Evolutionary conservation across 1,139 yeast genomes (phyloP).

Genomic region (Magnusiomyces sp.): DNA sequence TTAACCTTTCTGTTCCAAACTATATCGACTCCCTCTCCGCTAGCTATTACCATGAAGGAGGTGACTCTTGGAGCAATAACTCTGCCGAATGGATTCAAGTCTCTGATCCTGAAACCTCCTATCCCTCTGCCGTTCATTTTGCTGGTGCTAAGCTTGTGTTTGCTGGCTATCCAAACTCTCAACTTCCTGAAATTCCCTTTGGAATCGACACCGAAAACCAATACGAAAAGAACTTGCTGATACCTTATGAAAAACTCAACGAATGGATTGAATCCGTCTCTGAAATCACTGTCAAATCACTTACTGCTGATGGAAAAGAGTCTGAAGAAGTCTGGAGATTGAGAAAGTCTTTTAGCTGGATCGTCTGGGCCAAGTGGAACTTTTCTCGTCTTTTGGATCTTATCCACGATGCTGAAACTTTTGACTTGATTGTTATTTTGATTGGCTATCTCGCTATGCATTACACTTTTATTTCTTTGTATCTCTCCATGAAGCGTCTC

Average conservation of each 20-base stretch:
- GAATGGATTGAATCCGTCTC: constrained; percentile 33
- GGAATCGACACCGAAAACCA: constrained; percentile 27
- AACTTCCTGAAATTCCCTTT: constrained; percentile 12
- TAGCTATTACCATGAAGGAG: constrained; percentile 21
- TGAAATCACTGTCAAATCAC: constrained; percentile 22
- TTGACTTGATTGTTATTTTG: constrained; percentile 73
- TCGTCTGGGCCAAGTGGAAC: constrained; percentile 46
- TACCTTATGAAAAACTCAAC: constrained; percentile 33
- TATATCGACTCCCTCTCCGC: constrained; percentile 22
- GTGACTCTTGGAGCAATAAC: constrained; percentile 13
- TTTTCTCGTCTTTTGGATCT: constrained; percentile 43
- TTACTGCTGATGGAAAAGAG: too few species aligned
- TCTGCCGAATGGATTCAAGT: constrained; percentile 23
- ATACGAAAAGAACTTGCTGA: constrained; percentile 39
- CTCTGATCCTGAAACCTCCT: constrained; percentile 22
- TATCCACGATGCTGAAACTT: constrained; percentile 72
- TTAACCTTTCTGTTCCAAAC: constrained; percentile 63
- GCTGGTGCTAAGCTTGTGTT: constrained; percentile 22
- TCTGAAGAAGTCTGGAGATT: constrained; percentile 62
- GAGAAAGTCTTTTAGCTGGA: constrained; percentile 55
- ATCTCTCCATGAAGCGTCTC: constrained; percentile 64
- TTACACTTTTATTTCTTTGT: constrained; percentile 72
- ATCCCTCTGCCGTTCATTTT: constrained; percentile 32
- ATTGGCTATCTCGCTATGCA: constrained; percentile 87
- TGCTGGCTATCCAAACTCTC: constrained; percentile 18